Base-by-base conservation (phyloP, 108 stramenopile species). In the Cyclostephanos tholiformis region DNA sequence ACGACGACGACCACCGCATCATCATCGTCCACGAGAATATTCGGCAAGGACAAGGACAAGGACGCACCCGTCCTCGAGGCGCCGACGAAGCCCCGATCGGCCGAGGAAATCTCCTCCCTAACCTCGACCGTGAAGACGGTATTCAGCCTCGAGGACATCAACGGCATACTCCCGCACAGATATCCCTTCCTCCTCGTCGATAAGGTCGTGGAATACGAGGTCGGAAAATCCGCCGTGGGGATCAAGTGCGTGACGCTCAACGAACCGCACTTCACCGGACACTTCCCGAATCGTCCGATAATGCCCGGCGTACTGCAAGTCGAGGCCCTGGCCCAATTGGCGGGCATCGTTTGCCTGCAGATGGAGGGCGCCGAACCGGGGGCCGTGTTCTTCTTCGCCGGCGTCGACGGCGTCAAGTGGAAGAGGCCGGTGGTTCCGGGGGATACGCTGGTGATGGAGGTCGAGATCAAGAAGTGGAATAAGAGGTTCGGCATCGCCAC, bases 231-330 rank as follows among this genome's bases (percentile, higher is more conserved):
- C 39, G 96, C 95, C 59, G 95, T 99, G 8, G 98, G 98, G 35
- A 82, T 99, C 85, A 99, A 99, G 80, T 85, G 82, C 26, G 95
- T 99, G 20, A 96, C 97, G 25, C 86, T 91, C 56, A 98, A 99
- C 71, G 98, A 98, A 83, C 97, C 97, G 17, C 97, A 98, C 70
- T 99, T 99, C 88, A 94, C 96, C 14, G 97, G 98, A 13, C 98
- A 99, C 70, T 99, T 99, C 82, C 98, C 98, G 30, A 93, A 94
- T 49, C 81, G 95, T 27, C 97, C 98, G 30, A 95, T 99, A 71
- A 99, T 99, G 97, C 98, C 98, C 13, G 98, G 98, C 29, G 97
- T 98, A 12, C 72, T 98, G 49, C 95, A 97, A 88, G 84, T 99
- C 8, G 98, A 99, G 76, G 98, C 98, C n/a, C 73, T 99, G 73